Percentiles rank a stretch among this genome's conserved stretches.
phyloP scores from a whole-genome alignment of 495 filamentous ascomycete species.

The Talaromyces adpressus region DNA sequence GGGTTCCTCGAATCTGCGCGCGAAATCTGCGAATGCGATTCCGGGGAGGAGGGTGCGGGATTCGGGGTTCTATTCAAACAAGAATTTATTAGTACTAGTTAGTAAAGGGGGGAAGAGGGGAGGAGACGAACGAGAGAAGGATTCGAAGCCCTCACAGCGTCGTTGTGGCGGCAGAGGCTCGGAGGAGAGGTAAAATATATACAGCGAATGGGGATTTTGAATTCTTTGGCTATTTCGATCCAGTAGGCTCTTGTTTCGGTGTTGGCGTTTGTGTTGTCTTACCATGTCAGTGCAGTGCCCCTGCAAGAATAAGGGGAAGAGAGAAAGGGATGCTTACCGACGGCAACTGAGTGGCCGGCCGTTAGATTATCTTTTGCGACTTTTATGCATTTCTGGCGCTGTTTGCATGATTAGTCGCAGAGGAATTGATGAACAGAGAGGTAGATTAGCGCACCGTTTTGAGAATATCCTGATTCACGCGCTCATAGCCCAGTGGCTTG shows the following conservation, averaged over 20 bases:
- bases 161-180: conserved; percentile 81
- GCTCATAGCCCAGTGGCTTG: conserved; percentile 71
- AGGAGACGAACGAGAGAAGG: conserved; percentile 23
- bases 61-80: conserved; percentile 89
- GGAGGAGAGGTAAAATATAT: conserved; percentile 71
- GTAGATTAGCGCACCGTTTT: conserved; percentile 54
- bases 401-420: conserved; percentile 8
- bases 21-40: conserved; percentile 72
- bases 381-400: conserved; percentile 81
- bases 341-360: conserved; percentile 58
- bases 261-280: conserved; percentile 88
- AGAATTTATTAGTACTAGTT: too few species aligned
- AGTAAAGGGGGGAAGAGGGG: background rate
- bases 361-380: conserved; percentile 57
- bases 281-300: too few species aligned
- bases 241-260: conserved; percentile 65
- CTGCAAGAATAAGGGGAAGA: too few species aligned
- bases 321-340: conserved; percentile 53
- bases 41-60: conserved; percentile 64
- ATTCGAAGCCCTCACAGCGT: conserved; percentile 73
- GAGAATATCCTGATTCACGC: conserved; percentile 86
- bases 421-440: background rate
- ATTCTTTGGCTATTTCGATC: conserved; percentile 63
- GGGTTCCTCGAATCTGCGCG: conserved; percentile 62
- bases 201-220: conserved; percentile 72